phyloP scores from a whole-genome alignment of 306 rosid genomes.

The Hippophae rhamnoides region DNA sequence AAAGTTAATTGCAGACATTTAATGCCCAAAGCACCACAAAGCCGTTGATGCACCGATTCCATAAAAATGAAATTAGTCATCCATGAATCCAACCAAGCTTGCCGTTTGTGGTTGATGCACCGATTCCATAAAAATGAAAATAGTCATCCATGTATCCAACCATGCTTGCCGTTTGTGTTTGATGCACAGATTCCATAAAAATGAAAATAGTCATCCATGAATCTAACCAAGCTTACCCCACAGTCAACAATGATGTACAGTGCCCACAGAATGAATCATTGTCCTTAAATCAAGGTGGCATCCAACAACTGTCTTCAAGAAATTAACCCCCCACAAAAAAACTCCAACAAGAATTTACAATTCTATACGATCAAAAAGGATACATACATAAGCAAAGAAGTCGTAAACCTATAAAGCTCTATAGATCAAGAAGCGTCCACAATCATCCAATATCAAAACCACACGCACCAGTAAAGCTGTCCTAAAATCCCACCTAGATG shows the following conservation, averaged over 20 bases:
- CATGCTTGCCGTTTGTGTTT: constrained; percentile 4
- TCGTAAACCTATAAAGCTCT: neutral
- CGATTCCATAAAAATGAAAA: constrained; percentile 16
- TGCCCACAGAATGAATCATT: constrained; percentile 19
- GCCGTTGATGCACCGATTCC: constrained; percentile 9
- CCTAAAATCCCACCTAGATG: constrained; percentile 5
- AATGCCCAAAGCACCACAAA: constrained; percentile 20
- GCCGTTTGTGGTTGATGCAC: neutral
- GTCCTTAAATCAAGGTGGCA: constrained; percentile 17
- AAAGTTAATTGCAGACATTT: constrained; percentile 7
- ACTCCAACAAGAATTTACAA: constrained; percentile 5
- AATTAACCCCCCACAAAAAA: constrained; percentile 15
- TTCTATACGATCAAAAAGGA: neutral
- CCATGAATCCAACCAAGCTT: constrained; percentile 13
- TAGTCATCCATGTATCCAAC: constrained; percentile 16
- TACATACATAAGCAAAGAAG: neutral
- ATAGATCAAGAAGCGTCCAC: neutral
- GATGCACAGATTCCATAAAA: neutral
- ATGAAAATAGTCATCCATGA: constrained; percentile 22
- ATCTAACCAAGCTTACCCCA: constrained; percentile 14
- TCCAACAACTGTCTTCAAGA: constrained; percentile 16
- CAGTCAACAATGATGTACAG: constrained; percentile 16
- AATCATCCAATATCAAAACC: constrained; percentile 5
- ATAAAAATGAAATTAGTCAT: constrained; percentile 24
- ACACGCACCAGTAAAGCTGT: neutral